Base-by-base conservation (phyloP, 345 rosid species). In the Reutealis trisperma region DNA sequence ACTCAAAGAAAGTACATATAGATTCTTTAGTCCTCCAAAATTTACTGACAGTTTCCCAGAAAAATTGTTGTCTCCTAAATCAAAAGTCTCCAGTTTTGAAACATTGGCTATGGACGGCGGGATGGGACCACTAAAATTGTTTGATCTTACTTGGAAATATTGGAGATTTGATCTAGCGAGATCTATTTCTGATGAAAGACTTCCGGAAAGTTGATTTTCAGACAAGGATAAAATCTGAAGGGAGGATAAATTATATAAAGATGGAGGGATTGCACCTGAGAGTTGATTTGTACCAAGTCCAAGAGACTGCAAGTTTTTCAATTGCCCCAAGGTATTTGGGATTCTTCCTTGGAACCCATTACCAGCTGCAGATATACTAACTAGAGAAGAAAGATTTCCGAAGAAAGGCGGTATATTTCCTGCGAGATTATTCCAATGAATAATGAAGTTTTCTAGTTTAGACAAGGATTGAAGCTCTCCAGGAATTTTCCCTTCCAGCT, bases 361-460 rank as follows among this genome's bases (percentile, higher is more conserved):
- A 6, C 0, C 2, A 0, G 0, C 0, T 15, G 8, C 0, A 0
- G 0, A 0, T 32, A 78, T 19, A 12, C 63, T 1, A 0, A 0
- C 2, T 5, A 63, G 0, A 75, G 71, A 57, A 65, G 49, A 1
- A 58, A 81, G 27, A 14, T 79, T 86, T 6, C 80, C 82, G 24
- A 77, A 15, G 0, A 67, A 74, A 0, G 41, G 11, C 0, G 83
- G 82, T 2, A 82, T 49, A 7, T 14, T 25, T 27, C 72, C 60
- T n/a, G 5, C 24, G 0, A 69, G 27, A 22, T 52, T 25, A 15
- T 69, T 69, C 6, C 41, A 13, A 3, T 25, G 21, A 69, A 51
- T 51, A 25, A 3, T 18, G 2, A 69, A 21, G 4, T 7, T 4
- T 24, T 22, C 41, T 10, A 69, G 59, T 10, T 69, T 69, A 15